Conservation (phyloP, 2,329 filamentous ascomycete genomes). For the Pestalotiopsis sp. region DNA sequence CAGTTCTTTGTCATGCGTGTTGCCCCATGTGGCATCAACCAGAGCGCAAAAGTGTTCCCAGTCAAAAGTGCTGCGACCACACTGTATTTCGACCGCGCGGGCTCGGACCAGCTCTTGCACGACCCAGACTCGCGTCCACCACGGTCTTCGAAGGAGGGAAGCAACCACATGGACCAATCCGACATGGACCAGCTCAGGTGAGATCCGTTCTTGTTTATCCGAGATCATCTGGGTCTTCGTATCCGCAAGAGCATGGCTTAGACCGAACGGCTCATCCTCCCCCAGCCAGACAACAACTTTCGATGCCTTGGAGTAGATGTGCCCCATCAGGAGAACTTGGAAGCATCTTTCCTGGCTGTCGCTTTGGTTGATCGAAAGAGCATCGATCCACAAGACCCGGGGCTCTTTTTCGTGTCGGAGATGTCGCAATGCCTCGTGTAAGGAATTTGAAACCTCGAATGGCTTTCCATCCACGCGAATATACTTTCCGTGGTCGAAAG, state of each 20-base stretch:
- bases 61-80: neutral
- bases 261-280: neutral
- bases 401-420: neutral
- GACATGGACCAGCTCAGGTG: neutral
- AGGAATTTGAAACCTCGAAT: neutral
- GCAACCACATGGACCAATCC: neutral
- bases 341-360: neutral
- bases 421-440: neutral
- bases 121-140: slow-evolving; percentile 15
- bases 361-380: neutral
- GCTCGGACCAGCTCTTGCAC: slow-evolving; percentile 18
- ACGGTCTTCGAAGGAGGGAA: neutral
- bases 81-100: neutral
- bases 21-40: neutral
- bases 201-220: neutral
- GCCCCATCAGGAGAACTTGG: slow-evolving; percentile 1
- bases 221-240: neutral
- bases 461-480: neutral
- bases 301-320: neutral
- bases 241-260: neutral
- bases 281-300: neutral
- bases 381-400: slow-evolving; percentile 1
- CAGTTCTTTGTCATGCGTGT: neutral
- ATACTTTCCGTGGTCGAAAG: neutral
- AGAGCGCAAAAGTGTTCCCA: slow-evolving; percentile 1